These are phyloP conservation scores for Cryphonectria parasitica DNA, from an alignment of 2,329 filamentous ascomycete genomes.

Conservation along the genomic window DNA sequence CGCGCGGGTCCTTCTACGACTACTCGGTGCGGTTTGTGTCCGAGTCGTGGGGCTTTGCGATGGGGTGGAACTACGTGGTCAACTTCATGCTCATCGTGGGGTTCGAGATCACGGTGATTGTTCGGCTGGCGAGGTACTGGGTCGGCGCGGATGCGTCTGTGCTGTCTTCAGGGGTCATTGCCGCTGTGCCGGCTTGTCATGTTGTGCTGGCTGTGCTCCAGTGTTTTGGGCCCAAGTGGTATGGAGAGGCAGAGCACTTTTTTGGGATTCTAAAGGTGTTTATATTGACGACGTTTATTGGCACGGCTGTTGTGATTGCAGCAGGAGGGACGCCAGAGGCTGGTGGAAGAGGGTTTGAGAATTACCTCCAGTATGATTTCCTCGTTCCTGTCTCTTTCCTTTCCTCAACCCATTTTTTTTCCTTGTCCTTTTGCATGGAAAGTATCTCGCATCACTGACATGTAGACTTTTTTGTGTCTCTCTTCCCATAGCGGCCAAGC, in stretches of 20 bases:
- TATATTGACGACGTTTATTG: slow-evolving; percentile 59
- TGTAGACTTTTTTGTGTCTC: neutral
- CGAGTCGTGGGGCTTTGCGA: slow-evolving; percentile 44
- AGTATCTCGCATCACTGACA: too few relatives aligned
- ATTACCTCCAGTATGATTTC: slow-evolving; percentile 20
- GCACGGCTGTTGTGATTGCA: slow-evolving; percentile 55
- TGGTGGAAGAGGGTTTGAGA: slow-evolving; percentile 19
- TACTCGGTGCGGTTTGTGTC: slow-evolving; percentile 44
- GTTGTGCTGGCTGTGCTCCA: slow-evolving; percentile 48
- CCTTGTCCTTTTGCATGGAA: neutral
- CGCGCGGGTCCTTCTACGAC: slow-evolving; percentile 44
- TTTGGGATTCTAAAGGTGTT: slow-evolving; percentile 56
- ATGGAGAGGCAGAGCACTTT: slow-evolving; percentile 54
- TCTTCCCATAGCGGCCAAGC: slow-evolving; percentile 30
- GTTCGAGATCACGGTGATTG: slow-evolving; percentile 44
- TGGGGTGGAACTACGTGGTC: slow-evolving; percentile 46
- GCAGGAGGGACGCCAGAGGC: slow-evolving; percentile 44
- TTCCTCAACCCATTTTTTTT: neutral
- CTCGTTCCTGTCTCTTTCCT: neutral
- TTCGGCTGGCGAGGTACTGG: slow-evolving; percentile 40
- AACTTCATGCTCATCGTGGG: slow-evolving; percentile 43
- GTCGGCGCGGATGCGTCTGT: slow-evolving; percentile 9
- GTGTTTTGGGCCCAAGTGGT: slow-evolving; percentile 47
- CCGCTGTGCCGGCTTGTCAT: slow-evolving; percentile 35
- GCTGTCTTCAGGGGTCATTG: slow-evolving; percentile 1